A percentile compares a stretch with the other conserved stretches of the same genome.
Evolutionary conservation across 2,329 filamentous ascomycete genomes (phyloP).

Genomic region (Cordyceps farinosa): DNA sequence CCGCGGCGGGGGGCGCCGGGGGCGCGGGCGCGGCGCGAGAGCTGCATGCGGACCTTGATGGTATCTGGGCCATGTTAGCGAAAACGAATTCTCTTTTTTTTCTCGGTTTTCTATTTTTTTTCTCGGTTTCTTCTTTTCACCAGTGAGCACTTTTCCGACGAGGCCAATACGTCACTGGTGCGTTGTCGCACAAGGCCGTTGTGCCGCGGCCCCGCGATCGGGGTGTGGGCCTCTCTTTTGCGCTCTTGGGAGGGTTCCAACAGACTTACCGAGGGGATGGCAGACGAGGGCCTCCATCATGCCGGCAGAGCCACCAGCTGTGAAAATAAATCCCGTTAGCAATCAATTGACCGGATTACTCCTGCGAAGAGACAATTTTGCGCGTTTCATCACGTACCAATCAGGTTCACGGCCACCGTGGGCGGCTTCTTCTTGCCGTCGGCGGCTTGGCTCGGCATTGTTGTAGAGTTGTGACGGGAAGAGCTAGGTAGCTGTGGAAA

Average conservation of each 20-base stretch:
- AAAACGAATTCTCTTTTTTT: neutral
- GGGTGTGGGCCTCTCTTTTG: neutral
- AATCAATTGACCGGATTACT: conserved; percentile 17
- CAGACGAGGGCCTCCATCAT: conserved; percentile 99
- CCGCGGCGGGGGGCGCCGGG: conserved; percentile 84
- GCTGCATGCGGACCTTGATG: conserved; percentile 99
- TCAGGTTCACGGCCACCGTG: conserved; percentile 84
- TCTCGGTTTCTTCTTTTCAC: conserved; percentile 3
- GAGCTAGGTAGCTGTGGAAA: neutral
- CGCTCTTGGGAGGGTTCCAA: neutral
- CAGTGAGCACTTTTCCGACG: neutral
- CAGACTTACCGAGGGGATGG: conserved; percentile 75
- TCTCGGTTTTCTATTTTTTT: neutral
- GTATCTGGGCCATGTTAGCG: conserved; percentile 58
- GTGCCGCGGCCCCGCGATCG: conserved; percentile 12
- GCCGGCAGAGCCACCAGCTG: conserved; percentile 91
- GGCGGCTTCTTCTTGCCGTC: conserved; percentile 65
- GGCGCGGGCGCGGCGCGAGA: conserved; percentile 77
- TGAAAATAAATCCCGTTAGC: conserved; percentile 21
- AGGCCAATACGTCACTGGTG: neutral
- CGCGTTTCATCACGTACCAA: conserved; percentile 56
- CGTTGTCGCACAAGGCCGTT: neutral
- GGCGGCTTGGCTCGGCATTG: conserved; percentile 32
- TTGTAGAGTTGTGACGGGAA: neutral
- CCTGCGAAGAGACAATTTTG: no score